Percentiles rank a stretch among this genome's conserved stretches.
These are phyloP conservation scores for Debaryomyces robertsiae DNA, from an alignment of 1,139 yeast species.

Conservation along the genomic window DNA sequence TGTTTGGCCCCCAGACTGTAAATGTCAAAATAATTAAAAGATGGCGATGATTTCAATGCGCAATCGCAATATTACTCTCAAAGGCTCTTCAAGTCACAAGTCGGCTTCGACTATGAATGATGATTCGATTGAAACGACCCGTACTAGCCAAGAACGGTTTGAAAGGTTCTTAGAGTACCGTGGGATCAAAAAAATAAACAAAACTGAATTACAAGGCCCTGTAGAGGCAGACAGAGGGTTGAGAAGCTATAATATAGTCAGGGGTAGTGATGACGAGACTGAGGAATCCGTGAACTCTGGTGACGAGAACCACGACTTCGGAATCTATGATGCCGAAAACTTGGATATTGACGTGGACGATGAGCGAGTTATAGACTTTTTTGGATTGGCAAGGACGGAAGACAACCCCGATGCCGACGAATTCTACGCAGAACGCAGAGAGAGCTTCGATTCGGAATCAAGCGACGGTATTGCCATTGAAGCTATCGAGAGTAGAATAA, in stretches of 20 bases:
- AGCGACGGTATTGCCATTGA: conserved; percentile 7
- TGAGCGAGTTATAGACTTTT: conserved; percentile 13
- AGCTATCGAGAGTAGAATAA: conserved; percentile 4
- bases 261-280: conserved; percentile 13
- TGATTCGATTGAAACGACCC: conserved; percentile 2
- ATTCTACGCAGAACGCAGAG: conserved; percentile 29
- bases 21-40: too few relatives aligned
- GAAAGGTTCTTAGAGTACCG: conserved; percentile 17
- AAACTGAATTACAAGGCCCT: conserved; percentile 5
- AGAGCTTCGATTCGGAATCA: conserved; percentile 21
- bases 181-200: conserved; percentile 16
- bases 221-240: conserved; percentile 8
- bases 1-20: too few relatives aligned
- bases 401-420: conserved; percentile 28
- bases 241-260: conserved; percentile 7
- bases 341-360: conserved; percentile 14
- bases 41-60: too few relatives aligned
- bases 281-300: conserved; percentile 5
- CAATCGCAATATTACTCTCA: too few relatives aligned
- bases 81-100: too few relatives aligned
- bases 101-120: conserved; percentile 9
- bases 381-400: conserved; percentile 15
- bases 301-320: conserved; percentile 10
- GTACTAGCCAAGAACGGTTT: conserved; percentile 10
- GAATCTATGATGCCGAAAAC: conserved; percentile 12